Percentiles rank a stretch among this genome's conserved stretches.
phyloP scores from a whole-genome alignment of 352 stramenopile genomes.

The Ophiocytium majus region DNA sequence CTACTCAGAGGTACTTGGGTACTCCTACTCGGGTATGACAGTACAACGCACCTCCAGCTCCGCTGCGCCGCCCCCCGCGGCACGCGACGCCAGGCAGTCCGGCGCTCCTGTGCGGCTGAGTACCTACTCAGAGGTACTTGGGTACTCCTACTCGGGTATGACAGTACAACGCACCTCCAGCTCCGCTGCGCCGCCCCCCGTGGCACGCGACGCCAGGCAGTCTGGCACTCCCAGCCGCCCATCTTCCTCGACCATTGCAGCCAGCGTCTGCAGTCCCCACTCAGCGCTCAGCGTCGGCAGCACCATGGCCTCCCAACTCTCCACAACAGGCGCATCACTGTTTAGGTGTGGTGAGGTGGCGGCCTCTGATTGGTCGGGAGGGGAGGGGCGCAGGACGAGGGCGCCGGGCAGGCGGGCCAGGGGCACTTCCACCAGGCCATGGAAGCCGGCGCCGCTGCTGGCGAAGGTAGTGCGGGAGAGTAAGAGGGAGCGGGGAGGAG shows the following conservation, averaged over 20 bases:
- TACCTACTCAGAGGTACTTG: too few relatives aligned
- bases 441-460: neutral
- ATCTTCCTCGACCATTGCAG: neutral
- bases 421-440: neutral
- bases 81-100: neutral
- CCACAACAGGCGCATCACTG: neutral
- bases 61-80: too few relatives aligned
- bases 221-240: neutral
- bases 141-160: too few relatives aligned
- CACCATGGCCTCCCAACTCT: neutral
- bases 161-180: neutral
- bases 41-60: neutral
- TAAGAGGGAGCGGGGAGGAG: neutral
- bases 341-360: neutral
- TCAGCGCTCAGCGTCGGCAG: neutral
- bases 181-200: too few relatives aligned
- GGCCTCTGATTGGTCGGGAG: neutral
- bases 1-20: too few relatives aligned
- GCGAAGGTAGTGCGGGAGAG: neutral
- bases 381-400: neutral
- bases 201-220: neutral
- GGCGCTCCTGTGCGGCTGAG: too few relatives aligned
- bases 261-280: neutral
- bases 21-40: too few relatives aligned
- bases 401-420: neutral